Evolutionary conservation across 345 rosid species (phyloP), one percentile per base, ranked within the genome.

Genomic region (Excoecaria cochinchinensis): DNA sequence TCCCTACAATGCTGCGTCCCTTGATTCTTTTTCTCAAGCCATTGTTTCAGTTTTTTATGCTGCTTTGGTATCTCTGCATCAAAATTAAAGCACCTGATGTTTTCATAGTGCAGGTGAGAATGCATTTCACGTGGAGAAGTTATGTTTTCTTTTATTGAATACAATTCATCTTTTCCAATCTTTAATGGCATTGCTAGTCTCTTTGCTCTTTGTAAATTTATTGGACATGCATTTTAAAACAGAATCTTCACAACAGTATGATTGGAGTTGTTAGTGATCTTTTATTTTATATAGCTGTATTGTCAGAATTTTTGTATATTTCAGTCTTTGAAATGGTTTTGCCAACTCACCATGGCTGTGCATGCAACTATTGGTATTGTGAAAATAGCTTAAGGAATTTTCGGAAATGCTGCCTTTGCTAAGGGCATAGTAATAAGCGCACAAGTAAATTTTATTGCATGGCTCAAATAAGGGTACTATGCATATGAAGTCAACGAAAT

Each of bases 31-130:
- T 95, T 74, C 78, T 95, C 71, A 93, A 93, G 91, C 91, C 98
- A 22, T 70, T 91, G 73, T 75, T 86, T 82, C 98, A 93, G 88
- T 89, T 95, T 82, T 66, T 89, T 31, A 79, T 80, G 82, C 93
- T 95, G 39, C 94, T 95, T 73, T 95, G 98, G 97, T 87, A 86
- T 80, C 89, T 95, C 79, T 93, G 93, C 44, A 38, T 95, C 4
- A 91, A 83, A 86, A 80, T 91, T 48, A 87, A 92, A 57, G 73
- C 89, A 17, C 94, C 99, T 65, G 97, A 95, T 82, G 76, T 91
- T 72, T 91, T 93, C 82, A 81, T 93, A 62, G 98, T 93, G 81
- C 97, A 91, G 97, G 99, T 93, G 69, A 71, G 87, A 17, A 56
- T 63, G 56, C n/a, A 12, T 62, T 53, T 44, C 69, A 42, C n/a